These are phyloP conservation scores for Theobroma cacao DNA, from an alignment of 345 rosid species.

Conservation along the genomic window DNA sequence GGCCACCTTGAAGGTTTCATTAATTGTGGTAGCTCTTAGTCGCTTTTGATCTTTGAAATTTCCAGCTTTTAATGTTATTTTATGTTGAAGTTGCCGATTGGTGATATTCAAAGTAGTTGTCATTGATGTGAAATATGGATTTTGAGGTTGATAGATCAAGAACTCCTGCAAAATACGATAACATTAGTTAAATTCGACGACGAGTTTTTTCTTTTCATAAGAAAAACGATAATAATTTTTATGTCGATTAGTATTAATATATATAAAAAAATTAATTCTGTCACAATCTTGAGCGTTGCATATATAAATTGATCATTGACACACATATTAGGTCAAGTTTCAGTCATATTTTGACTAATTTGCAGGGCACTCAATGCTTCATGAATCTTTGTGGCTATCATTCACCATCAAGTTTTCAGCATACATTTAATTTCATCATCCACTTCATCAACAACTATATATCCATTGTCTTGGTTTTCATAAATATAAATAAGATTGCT, in stretches of 20 bases:
- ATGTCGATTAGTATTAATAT: no score
- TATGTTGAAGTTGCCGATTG: neutral
- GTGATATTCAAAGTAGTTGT: neutral
- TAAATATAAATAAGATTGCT: no score
- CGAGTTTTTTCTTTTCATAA: no score
- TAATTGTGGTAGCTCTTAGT: constrained; percentile 21
- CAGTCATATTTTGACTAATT: neutral
- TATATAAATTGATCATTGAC: neutral
- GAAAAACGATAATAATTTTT: no score
- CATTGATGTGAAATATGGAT: neutral
- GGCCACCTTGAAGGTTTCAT: neutral
- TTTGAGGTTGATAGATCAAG: neutral
- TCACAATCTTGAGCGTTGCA: neutral
- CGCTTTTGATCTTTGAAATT: constrained; percentile 21
- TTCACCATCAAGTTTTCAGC: neutral
- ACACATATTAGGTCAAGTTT: neutral
- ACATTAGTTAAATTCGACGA: no score
- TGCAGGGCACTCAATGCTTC: neutral
- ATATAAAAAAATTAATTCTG: no score
- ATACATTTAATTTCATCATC: neutral
- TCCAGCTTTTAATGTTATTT: neutral
- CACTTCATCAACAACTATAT: neutral
- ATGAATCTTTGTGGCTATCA: neutral
- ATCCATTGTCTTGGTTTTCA: neutral
- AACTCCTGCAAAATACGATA: no score